Evolutionary conservation across 176 grass and related monocot genomes (phyloP), one percentile per base, ranked within the genome.

Genomic region (Carex parvula): DNA sequence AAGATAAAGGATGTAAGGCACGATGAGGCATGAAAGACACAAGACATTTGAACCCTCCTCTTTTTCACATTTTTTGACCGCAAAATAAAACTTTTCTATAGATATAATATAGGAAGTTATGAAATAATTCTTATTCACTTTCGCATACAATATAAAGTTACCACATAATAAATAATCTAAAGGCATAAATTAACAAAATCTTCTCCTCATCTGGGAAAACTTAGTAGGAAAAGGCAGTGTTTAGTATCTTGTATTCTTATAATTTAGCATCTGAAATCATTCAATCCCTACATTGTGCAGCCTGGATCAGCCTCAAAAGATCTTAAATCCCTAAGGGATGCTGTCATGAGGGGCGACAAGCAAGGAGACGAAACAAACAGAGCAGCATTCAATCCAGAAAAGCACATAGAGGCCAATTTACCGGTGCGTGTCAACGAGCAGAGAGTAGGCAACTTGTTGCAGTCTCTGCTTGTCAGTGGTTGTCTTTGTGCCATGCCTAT

Each of bases 341-440:
- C 88, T 8, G 69, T 97, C 9, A 80, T 88, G 86, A 83, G 79
- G 13, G 82, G 83, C 22, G 80, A 87, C 26, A 60, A 79, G 61
- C 83, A 42, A 67, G 81, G 60, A 87, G 92, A 58, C 35, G 85
- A 81, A 42, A 80, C 53, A 52, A 29, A 86, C 17, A 76, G 65
- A 55, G 21, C 21, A 42, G 37, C 60, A 84, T 94, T 97, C 83
- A 90, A 97, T 87, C 88, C 90, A 72, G 90, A 97, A 60, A 97
- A 89, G 30, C 94, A 97, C 85, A 81, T 97, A 32, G 94, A 97
- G 11, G 88, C 83, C 26, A 77, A 97, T 83, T 88, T 97, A 82
- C 94, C 92, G 44, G 94, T 97, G 48, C 87, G 76, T 15, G 92
- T 97, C 73, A 97, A 94, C 8, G 94, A 97, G 81, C 92, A 94